A percentile compares a stretch with the other conserved stretches of the same genome.
These are phyloP conservation scores for Hermanozyma aechmeae DNA, from an alignment of 805 yeast species.

Conservation along the genomic window DNA sequence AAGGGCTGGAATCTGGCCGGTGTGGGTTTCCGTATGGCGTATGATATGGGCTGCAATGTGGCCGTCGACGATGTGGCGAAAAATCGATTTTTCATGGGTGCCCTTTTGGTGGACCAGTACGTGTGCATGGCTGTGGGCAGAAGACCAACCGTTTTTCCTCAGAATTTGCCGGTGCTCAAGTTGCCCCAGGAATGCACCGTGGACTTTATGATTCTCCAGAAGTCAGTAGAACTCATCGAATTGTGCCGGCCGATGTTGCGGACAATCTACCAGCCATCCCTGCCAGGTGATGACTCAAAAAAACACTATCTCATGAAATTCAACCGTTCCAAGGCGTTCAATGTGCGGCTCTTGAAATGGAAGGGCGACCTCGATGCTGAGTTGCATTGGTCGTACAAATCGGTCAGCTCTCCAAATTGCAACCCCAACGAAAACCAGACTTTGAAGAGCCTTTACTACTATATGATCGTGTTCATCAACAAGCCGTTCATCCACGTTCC, in stretches of 20 bases:
- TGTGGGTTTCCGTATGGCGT: constrained; percentile 8
- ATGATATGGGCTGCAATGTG: constrained; percentile 9
- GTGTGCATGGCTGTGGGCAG: constrained; percentile 9
- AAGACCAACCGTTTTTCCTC: constrained; percentile 3
- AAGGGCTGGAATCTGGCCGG: constrained; percentile 10
- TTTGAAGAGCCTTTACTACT: constrained; percentile 8
- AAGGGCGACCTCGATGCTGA: constrained; percentile 5
- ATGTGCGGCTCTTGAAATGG: constrained; percentile 10
- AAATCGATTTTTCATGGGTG: constrained; percentile 8
- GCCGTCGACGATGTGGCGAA: constrained; percentile 1
- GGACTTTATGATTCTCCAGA: constrained; percentile 6
- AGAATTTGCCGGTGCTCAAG: constrained; percentile 5
- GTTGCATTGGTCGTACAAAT: constrained; percentile 8
- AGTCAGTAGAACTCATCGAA: constrained; percentile 8
- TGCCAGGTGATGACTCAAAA: constrained; percentile 8
- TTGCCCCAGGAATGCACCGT: constrained; percentile 5
- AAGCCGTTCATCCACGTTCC: constrained; percentile 12
- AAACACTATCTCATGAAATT: constrained; percentile 11
- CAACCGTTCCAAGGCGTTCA: constrained; percentile 9
- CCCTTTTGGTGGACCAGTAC: constrained; percentile 7
- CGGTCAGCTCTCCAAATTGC: constrained; percentile 2
- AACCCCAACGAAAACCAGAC: constrained; percentile 9
- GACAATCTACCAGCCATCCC: constrained; percentile 9
- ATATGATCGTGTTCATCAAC: constrained; percentile 8
- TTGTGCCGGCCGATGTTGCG: constrained; percentile 8